Base-by-base conservation (phyloP, 192 early-diverging fungal species). In the Chytriomyces sp. region DNA sequence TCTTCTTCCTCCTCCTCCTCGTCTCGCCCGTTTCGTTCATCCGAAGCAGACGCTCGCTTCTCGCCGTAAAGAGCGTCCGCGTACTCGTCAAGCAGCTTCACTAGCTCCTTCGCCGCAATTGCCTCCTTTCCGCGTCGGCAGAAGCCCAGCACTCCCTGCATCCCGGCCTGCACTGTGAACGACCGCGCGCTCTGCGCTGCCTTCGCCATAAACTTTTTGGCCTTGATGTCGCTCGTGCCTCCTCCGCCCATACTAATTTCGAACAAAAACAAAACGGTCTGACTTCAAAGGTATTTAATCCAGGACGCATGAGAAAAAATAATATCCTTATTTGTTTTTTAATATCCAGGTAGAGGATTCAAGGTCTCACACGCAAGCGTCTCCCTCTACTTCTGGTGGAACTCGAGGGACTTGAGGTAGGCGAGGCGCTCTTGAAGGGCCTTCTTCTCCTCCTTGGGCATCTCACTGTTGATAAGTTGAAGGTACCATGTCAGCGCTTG, bases 371-470 rank as follows among this genome's bases (percentile, higher is more conserved):
- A n/a, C n/a, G n/a, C n/a, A n/a, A n/a, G n/a, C n/a, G n/a, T n/a
- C n/a, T 49, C 34, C 3, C 32, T 63, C 61, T 82, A 82, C 59
- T 52, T 61, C 39, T 72, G 67, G 79, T 78, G 81, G 78, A 72
- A 83, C 64, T 83, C 79, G 39, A 83, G 66, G 28, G 33, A 17
- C 54, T 76, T 63, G 34, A 83, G 72, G 64, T 75, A 72, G 19
- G 75, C 75, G 52, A 77, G 52, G 22, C 75, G 73, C 6, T 69
- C 79, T 66, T 63, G 61, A 12, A 77, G 28, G 53, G 67, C 78
- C 79, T 76, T 74, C 82, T 80, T 80, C 73, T 83, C 82, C 28
- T 61, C 28, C 19, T 14, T 75, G 22, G 82, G 76, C 37, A 66
- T 74, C 65, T 79, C 80, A 5, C 77, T n/a, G n/a, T n/a, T 79